A percentile compares a stretch with the other conserved stretches of the same genome.
Evolutionary conservation across 129 eudicot genomes (phyloP).

Genomic region (Flaveria linearis): DNA sequence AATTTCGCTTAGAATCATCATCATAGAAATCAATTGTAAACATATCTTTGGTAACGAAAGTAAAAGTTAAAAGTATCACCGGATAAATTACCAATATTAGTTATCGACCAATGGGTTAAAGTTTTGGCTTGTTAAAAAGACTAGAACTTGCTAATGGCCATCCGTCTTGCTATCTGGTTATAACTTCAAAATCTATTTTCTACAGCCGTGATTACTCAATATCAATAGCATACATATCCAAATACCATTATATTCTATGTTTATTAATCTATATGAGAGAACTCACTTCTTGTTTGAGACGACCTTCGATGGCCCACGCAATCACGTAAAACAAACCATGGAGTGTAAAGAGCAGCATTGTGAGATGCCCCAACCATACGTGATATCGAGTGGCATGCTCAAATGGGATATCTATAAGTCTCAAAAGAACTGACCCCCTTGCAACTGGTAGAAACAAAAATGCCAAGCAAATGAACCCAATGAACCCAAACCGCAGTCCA

Average conservation of each 20-base stretch:
- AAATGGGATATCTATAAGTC: conserved; percentile 79
- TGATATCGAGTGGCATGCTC: conserved; percentile 90
- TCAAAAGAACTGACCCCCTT: conserved; percentile 80
- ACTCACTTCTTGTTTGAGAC: conserved; percentile 61
- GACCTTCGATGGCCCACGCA: conserved; percentile 68
- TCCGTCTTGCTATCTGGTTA: too few species aligned
- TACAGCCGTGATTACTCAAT: too few species aligned
- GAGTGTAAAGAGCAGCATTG: conserved; percentile 78
- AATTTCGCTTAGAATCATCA: too few species aligned
- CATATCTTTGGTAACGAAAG: too few species aligned
- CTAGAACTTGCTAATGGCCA: too few species aligned
- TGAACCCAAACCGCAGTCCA: conserved; percentile 69
- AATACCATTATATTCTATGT: neutral
- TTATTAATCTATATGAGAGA: neutral
- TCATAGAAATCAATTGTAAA: too few species aligned
- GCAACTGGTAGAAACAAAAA: conserved; percentile 85
- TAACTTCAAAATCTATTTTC: too few species aligned
- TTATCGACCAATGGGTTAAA: too few species aligned
- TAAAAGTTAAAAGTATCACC: too few species aligned
- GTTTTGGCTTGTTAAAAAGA: too few species aligned
- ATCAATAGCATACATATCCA: too few species aligned
- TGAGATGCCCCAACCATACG: conserved; percentile 95
- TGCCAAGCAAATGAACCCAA: conserved; percentile 76
- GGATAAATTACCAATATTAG: too few species aligned
- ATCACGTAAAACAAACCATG: conserved; percentile 71